phyloP scores from a whole-genome alignment of 352 stramenopile species.

The Phytophthora pinifolia region DNA sequence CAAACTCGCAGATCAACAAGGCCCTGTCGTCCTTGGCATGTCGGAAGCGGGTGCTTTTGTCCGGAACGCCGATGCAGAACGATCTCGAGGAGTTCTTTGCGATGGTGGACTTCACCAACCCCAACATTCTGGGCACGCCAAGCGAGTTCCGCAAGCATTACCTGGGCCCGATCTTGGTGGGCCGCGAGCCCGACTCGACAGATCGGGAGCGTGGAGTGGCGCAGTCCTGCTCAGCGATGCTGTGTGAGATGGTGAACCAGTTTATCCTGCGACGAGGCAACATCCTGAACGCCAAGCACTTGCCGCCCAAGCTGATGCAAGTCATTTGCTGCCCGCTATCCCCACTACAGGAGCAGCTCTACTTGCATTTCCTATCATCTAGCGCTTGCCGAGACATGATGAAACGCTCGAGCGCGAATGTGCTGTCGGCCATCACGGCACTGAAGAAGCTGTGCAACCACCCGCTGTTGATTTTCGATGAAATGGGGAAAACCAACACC shows the following conservation, averaged over 20 bases:
- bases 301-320: constrained; percentile 98
- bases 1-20: constrained; percentile 93
- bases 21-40: constrained; percentile 82
- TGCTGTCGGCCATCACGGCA: constrained; percentile 87
- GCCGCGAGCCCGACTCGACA: constrained; percentile 89
- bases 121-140: constrained; percentile 75
- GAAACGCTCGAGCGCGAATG: constrained; percentile 91
- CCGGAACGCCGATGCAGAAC: constrained; percentile 98
- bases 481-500: constrained; percentile 78
- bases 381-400: constrained; percentile 97
- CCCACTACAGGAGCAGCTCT: constrained; percentile 95
- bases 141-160: constrained; percentile 95
- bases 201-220: constrained; percentile 75
- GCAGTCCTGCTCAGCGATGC: constrained; percentile 91
- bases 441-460: constrained; percentile 99
- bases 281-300: constrained; percentile 98
- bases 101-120: constrained; percentile 94
- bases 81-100: constrained; percentile 99
- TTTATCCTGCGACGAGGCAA: constrained; percentile 98
- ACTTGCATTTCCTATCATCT: constrained; percentile 94
- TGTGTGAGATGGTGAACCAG: constrained; percentile 97
- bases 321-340: constrained; percentile 98
- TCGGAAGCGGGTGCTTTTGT: constrained; percentile 94
- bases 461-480: constrained; percentile 92
- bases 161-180: constrained; percentile 86